Percentiles rank a stretch among this genome's conserved stretches.
Evolutionary conservation across 2,329 filamentous ascomycete genomes (phyloP).

Genomic region (Phyllosticta citribraziliensis): DNA sequence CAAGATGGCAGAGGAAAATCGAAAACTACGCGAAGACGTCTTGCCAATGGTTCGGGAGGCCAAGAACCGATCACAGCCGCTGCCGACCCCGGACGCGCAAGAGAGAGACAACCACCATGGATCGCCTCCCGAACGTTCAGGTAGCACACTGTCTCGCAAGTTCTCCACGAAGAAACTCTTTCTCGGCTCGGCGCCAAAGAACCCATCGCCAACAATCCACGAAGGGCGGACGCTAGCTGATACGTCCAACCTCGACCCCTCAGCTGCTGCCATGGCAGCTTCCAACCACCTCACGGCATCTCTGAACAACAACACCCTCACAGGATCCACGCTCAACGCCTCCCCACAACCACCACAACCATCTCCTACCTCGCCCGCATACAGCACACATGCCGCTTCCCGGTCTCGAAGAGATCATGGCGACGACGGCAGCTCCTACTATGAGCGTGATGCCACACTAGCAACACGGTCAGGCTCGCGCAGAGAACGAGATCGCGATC

Average conservation of each 20-base stretch:
- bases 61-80: constrained; percentile 83
- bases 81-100: constrained; percentile 47
- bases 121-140: constrained; percentile 29
- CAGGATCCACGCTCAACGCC: constrained; percentile 28
- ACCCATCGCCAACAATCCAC: constrained; percentile 42
- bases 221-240: constrained; percentile 33
- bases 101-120: constrained; percentile 25
- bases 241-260: constrained; percentile 37
- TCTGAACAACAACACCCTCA: constrained; percentile 25
- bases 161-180: constrained; percentile 45
- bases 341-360: constrained; percentile 24
- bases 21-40: constrained; percentile 80
- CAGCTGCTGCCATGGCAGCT: constrained; percentile 41
- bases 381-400: constrained; percentile 5
- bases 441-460: background rate
- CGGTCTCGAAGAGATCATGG: constrained; percentile 17
- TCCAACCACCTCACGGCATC: constrained; percentile 42
- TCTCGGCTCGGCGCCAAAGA: constrained; percentile 38
- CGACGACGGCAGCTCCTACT: constrained; percentile 13
- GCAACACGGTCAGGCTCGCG: background rate
- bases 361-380: constrained; percentile 15
- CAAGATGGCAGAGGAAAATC: constrained; percentile 64
- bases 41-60: constrained; percentile 80
- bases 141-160: constrained; percentile 41
- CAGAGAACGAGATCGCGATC: constrained; percentile 1